phyloP scores from a whole-genome alignment of 1,284 basidiomycete species.

The Volvariella volvacea region DNA sequence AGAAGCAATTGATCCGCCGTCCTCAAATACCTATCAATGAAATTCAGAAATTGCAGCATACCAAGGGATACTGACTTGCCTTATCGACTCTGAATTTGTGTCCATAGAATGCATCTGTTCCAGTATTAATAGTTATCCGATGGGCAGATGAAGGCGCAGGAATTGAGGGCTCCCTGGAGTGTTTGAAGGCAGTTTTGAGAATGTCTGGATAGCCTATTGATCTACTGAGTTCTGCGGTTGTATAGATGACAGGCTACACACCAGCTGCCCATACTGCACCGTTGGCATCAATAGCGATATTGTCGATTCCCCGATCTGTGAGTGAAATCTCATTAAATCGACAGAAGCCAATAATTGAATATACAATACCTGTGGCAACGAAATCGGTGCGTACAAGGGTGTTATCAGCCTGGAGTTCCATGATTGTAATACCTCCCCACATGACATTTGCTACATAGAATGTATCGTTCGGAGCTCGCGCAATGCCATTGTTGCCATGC shows the following conservation, averaged over 20 bases:
- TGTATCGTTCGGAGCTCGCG: constrained; percentile 42
- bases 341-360: constrained; percentile 2
- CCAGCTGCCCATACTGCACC: constrained; percentile 56
- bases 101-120: constrained; percentile 47
- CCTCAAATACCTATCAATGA: constrained; percentile 46
- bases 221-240: constrained; percentile 1
- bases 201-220: constrained; percentile 28
- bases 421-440: constrained; percentile 36
- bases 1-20: constrained; percentile 47
- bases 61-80: constrained; percentile 23
- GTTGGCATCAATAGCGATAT: constrained; percentile 46
- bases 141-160: constrained; percentile 41
- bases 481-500: constrained; percentile 50
- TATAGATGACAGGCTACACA: constrained; percentile 16
- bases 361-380: constrained; percentile 16
- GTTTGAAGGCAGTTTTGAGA: constrained; percentile 21
- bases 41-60: constrained; percentile 7
- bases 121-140: constrained; percentile 48
- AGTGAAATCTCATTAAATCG: background rate
- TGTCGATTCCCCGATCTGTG: constrained; percentile 45
- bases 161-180: constrained; percentile 30
- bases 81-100: constrained; percentile 58
- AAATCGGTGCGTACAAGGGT: constrained; percentile 36
- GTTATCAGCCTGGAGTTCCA: constrained; percentile 51
- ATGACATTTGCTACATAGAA: constrained; percentile 46